Conservation (phyloP, 78 protist species). For the Dictyostelium intermedium region DNA sequence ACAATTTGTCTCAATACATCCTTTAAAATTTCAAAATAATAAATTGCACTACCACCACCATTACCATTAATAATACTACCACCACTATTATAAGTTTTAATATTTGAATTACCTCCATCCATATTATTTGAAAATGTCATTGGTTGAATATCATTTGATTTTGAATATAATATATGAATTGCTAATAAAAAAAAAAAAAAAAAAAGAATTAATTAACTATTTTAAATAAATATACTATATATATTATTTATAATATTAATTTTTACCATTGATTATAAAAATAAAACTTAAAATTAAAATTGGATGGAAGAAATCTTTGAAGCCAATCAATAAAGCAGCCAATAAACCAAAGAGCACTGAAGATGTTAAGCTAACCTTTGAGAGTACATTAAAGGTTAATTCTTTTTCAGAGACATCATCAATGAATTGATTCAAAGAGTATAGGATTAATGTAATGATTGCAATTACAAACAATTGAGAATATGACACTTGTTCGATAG, state of each 20-base stretch:
- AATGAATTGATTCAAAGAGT: slow-evolving; percentile 1
- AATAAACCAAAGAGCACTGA: not conserved
- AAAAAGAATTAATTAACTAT: not conserved
- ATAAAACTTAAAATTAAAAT: slow-evolving; percentile 28
- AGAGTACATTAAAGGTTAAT: slow-evolving; percentile 31
- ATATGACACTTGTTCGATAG: not conserved
- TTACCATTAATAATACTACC: not conserved
- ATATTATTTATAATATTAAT: not conserved
- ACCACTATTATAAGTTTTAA: not conserved
- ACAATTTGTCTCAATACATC: slow-evolving; percentile 50
- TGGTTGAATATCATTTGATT: not conserved
- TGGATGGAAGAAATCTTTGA: not conserved
- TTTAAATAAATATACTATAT: too few relatives aligned
- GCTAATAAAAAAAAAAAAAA: not conserved
- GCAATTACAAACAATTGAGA: not conserved
- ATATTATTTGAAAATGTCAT: not conserved
- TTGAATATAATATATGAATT: slow-evolving; percentile 67
- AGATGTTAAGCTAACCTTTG: slow-evolving; percentile 46
- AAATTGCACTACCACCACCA: not conserved
- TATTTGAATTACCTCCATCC: not conserved
- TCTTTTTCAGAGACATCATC: slow-evolving; percentile 57
- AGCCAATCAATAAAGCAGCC: slow-evolving; percentile 25
- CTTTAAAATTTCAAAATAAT: not conserved
- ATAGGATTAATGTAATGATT: not conserved
- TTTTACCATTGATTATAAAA: slow-evolving; percentile 45